Conservation (phyloP, 805 yeast species). For the Millerozyma acaciae region DNA sequence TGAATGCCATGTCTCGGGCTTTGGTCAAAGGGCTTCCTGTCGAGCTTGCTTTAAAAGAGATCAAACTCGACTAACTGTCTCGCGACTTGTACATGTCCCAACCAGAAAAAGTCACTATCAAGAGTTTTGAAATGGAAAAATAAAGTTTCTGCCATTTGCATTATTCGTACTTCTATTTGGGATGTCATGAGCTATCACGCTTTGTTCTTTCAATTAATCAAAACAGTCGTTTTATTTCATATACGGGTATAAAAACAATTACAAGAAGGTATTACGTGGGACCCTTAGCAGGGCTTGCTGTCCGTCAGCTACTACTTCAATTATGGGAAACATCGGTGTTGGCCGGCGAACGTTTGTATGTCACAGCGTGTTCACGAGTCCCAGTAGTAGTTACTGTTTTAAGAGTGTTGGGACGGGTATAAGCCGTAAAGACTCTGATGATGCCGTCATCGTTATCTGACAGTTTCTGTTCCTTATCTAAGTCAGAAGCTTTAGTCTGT, state of each 20-base stretch:
- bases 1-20: slow-evolving; percentile 18
- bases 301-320: too few species aligned
- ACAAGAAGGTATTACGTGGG: too few species aligned
- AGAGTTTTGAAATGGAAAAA: not conserved
- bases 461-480: too few species aligned
- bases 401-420: not conserved
- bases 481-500: too few species aligned
- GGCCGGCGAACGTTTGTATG: not conserved
- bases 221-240: too few species aligned
- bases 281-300: too few species aligned
- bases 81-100: not conserved
- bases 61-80: slow-evolving; percentile 1
- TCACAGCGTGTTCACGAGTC: slow-evolving; percentile 4
- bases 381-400: slow-evolving; percentile 11
- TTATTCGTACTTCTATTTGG: too few species aligned
- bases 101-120: not conserved
- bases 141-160: not conserved
- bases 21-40: slow-evolving; percentile 23
- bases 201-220: too few species aligned
- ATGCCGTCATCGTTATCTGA: too few species aligned
- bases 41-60: slow-evolving; percentile 19
- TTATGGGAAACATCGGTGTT: too few species aligned
- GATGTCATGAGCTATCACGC: too few species aligned
- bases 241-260: too few species aligned
- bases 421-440: slow-evolving; percentile 1